These are phyloP conservation scores for Suillus americanus DNA, from an alignment of 768 basidiomycete genomes.

Conservation along the genomic window DNA sequence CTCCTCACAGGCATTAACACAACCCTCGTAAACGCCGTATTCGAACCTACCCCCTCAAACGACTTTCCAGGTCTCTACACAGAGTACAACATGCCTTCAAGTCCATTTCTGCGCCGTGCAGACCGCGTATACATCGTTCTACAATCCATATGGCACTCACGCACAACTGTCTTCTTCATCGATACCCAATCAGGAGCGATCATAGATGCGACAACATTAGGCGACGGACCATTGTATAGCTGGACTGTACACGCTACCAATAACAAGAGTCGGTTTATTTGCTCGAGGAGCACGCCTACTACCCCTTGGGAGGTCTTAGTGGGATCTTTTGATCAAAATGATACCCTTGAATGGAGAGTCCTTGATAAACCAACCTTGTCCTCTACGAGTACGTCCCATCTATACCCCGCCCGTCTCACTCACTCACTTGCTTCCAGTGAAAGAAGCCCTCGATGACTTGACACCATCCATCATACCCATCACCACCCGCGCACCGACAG, in stretches of 20 bases:
- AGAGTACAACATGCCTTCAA: conserved; percentile 42
- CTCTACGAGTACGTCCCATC: conserved; percentile 37
- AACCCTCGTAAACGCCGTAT: conserved; percentile 42
- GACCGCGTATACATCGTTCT: conserved; percentile 35
- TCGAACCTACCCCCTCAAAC: conserved; percentile 28
- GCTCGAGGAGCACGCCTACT: conserved; percentile 48
- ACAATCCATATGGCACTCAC: conserved; percentile 56
- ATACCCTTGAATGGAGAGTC: conserved; percentile 35
- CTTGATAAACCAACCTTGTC: conserved; percentile 44
- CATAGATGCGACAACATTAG: conserved; percentile 25
- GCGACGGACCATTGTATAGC: conserved; percentile 34
- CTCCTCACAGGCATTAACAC: conserved; percentile 22
- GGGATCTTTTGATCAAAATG: conserved; percentile 35
- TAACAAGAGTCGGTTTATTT: conserved; percentile 41
- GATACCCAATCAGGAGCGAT: conserved; percentile 41
- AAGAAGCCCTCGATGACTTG: conserved; percentile 40
- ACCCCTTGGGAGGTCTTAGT: conserved; percentile 51
- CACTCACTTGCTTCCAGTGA: conserved; percentile 36
- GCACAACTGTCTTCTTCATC: conserved; percentile 49
- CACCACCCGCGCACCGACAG: conserved; percentile 47
- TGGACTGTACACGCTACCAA: conserved; percentile 57
- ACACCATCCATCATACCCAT: conserved; percentile 46
- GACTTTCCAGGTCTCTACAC: conserved; percentile 67
- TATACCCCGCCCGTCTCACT: background rate
- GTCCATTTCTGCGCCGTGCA: conserved; percentile 37